Conservation (phyloP, 176 grass and related monocot species). For the Oryza meridionalis region DNA sequence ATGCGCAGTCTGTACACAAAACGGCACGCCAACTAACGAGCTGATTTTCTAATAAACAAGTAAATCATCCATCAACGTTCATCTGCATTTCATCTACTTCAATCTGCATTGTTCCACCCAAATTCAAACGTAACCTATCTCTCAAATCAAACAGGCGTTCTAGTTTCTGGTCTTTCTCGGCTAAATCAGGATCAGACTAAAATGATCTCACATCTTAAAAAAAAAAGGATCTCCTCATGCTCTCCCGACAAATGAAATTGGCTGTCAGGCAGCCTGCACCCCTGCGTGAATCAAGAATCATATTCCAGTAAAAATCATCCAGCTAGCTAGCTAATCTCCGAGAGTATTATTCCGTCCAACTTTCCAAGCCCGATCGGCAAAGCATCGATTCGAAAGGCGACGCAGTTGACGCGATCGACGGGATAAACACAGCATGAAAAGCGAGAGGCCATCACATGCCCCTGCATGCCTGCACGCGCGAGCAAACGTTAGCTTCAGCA, state of each 20-base stretch:
- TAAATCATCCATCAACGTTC: too few relatives aligned
- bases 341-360: neutral
- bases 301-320: neutral
- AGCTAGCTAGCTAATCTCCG: neutral
- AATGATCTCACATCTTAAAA: too few relatives aligned
- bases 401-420: conserved; percentile 12
- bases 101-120: too few relatives aligned
- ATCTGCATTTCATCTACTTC: too few relatives aligned
- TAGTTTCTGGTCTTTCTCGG: too few relatives aligned
- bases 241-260: neutral
- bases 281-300: neutral
- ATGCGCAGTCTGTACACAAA: too few relatives aligned
- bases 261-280: conserved; percentile 7
- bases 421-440: conserved; percentile 31
- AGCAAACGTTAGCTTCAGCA: conserved; percentile 27
- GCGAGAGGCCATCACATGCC: conserved; percentile 38
- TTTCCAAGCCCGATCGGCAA: conserved; percentile 18
- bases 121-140: too few relatives aligned
- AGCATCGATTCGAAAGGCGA: conserved; percentile 50
- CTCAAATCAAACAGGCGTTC: too few relatives aligned
- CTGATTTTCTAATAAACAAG: too few relatives aligned
- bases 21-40: too few relatives aligned
- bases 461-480: neutral
- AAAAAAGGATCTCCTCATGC: too few relatives aligned
- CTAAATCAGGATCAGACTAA: too few relatives aligned